A percentile compares a stretch with the other conserved stretches of the same genome.
phyloP scores from a whole-genome alignment of 768 basidiomycete genomes.

The Suillus bovinus region DNA sequence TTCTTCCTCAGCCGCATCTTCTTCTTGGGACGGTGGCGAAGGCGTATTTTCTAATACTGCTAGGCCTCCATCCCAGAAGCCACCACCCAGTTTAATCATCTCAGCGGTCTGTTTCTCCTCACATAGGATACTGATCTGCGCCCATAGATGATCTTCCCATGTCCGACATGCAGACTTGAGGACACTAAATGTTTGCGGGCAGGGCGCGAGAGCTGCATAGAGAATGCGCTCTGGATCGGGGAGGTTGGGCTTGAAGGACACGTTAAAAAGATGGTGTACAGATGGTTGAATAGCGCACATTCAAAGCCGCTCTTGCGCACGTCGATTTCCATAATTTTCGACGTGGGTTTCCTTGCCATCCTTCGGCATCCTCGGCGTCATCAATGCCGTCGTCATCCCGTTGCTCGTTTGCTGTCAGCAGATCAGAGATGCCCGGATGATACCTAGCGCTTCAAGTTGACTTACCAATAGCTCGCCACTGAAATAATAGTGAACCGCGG shows the following conservation, averaged over 20 bases:
- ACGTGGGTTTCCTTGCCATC: slow-evolving; percentile 74
- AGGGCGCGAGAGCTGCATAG: slow-evolving; percentile 84
- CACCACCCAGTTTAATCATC: slow-evolving; percentile 60
- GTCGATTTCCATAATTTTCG: slow-evolving; percentile 86
- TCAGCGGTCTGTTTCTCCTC: slow-evolving; percentile 78
- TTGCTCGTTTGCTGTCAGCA: slow-evolving; percentile 47
- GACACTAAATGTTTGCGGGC: slow-evolving; percentile 59
- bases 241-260: slow-evolving; percentile 46
- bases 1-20: slow-evolving; percentile 44
- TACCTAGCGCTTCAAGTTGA: slow-evolving; percentile 11
- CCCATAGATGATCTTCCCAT: slow-evolving; percentile 98
- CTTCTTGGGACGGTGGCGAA: slow-evolving; percentile 22
- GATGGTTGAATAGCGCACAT: slow-evolving; percentile 27
- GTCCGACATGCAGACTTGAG: slow-evolving; percentile 77
- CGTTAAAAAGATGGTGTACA: background rate
- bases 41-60: slow-evolving; percentile 44
- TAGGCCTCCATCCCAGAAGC: slow-evolving; percentile 79
- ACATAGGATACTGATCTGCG: slow-evolving; percentile 75
- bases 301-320: slow-evolving; percentile 77
- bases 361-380: slow-evolving; percentile 42
- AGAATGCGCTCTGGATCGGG: slow-evolving; percentile 78
- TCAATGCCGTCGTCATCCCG: slow-evolving; percentile 49
- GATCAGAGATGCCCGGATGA: slow-evolving; percentile 32
- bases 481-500: slow-evolving; percentile 77
- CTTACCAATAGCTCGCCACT: slow-evolving; percentile 73